These are phyloP conservation scores for Venturia asperata DNA, from an alignment of 2,329 filamentous ascomycete genomes.

Conservation along the genomic window DNA sequence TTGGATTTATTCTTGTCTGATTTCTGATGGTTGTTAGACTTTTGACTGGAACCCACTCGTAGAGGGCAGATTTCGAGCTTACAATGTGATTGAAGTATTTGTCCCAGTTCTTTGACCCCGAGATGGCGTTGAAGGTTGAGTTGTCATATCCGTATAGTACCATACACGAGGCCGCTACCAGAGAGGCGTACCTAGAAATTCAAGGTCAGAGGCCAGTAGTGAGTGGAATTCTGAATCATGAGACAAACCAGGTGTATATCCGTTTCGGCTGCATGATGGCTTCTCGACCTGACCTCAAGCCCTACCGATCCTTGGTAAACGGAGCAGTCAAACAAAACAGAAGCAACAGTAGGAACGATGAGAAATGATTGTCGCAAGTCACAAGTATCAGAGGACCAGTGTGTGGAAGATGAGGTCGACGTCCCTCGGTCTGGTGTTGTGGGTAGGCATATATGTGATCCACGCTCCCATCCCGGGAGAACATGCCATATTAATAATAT, in stretches of 20 bases:
- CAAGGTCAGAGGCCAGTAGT: background rate
- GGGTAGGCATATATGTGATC: background rate
- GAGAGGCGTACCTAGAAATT: conserved; percentile 54
- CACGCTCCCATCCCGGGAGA: background rate
- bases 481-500: background rate
- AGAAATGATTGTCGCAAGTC: background rate
- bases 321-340: background rate
- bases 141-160: conserved; percentile 69
- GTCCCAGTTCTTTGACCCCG: conserved; percentile 60
- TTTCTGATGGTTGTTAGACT: conserved; percentile 21
- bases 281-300: too few species aligned
- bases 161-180: conserved; percentile 67
- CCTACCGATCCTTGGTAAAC: background rate
- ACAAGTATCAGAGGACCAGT: background rate
- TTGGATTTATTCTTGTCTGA: conserved; percentile 30
- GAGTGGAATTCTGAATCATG: background rate
- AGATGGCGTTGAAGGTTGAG: conserved; percentile 65
- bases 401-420: background rate
- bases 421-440: background rate
- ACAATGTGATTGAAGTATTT: conserved; percentile 51
- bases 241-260: conserved; percentile 6
- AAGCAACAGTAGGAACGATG: background rate
- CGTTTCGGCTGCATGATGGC: conserved; percentile 11
- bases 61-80: background rate
- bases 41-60: background rate